phyloP scores from a whole-genome alignment of 2,329 filamentous ascomycete genomes.

The Trichocomaceae sp. region DNA sequence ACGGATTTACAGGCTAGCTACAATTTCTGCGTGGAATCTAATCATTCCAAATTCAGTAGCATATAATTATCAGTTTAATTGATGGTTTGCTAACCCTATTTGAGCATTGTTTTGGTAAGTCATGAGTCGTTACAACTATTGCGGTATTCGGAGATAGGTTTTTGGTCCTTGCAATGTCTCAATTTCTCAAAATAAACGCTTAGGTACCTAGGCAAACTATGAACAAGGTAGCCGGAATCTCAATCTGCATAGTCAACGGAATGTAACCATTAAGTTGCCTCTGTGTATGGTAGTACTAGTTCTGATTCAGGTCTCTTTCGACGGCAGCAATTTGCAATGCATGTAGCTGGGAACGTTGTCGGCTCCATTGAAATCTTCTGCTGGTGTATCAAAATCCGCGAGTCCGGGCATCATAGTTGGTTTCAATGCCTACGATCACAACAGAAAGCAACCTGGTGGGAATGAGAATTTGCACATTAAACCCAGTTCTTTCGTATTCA shows the following conservation, averaged over 20 bases:
- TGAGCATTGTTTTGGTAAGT: too few species aligned
- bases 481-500: neutral
- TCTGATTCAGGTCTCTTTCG: neutral
- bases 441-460: neutral
- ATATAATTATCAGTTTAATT: too few species aligned
- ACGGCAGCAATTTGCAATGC: neutral
- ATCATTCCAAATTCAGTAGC: too few species aligned
- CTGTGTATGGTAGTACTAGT: neutral
- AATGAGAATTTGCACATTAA: neutral
- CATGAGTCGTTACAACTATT: too few species aligned
- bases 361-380: neutral
- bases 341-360: neutral
- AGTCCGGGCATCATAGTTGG: neutral
- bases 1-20: too few species aligned
- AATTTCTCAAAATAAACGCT: too few species aligned
- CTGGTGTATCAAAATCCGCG: neutral
- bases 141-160: too few species aligned
- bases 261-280: neutral
- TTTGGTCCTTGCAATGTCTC: too few species aligned
- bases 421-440: neutral
- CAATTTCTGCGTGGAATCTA: too few species aligned
- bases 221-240: too few species aligned
- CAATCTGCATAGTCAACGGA: neutral
- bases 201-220: too few species aligned
- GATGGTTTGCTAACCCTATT: too few species aligned